These are phyloP conservation scores for Fusarium burgessii DNA, from an alignment of 2,329 filamentous ascomycete genomes.

Conservation along the genomic window DNA sequence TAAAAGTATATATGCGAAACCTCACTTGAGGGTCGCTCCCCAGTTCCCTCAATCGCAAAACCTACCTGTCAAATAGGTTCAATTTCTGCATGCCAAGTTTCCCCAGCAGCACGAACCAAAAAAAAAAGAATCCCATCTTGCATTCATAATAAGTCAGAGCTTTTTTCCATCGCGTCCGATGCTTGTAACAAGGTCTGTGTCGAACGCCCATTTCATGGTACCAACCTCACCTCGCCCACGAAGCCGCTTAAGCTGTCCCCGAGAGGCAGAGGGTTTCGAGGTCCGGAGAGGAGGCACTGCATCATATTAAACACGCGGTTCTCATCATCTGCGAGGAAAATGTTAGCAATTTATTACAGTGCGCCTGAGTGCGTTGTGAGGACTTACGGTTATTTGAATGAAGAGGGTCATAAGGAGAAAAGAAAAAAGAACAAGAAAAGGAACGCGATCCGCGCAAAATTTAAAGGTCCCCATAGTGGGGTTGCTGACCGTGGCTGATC, in stretches of 20 bases:
- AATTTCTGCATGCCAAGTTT: constrained; percentile 14
- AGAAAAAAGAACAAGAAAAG: constrained; percentile 55
- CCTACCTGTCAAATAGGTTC: constrained; percentile 23
- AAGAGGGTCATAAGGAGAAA: constrained; percentile 86
- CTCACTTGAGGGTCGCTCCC: constrained; percentile 13
- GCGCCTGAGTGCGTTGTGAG: constrained; percentile 7
- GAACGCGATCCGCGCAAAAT: constrained; percentile 49
- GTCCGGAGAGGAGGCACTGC: constrained; percentile 72
- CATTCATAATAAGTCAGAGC: constrained; percentile 81
- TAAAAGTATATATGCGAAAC: not conserved
- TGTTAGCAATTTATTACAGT: constrained; percentile 46
- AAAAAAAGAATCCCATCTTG: constrained; percentile 45
- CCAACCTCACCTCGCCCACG: constrained; percentile 72
- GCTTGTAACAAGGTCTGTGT: constrained; percentile 94
- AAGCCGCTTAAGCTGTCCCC: constrained; percentile 85
- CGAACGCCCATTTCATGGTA: constrained; percentile 98
- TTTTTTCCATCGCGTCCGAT: constrained; percentile 97
- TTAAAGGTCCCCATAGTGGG: constrained; percentile 53
- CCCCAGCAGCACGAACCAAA: constrained; percentile 18
- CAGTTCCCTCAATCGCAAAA: not conserved
- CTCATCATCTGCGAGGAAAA: constrained; percentile 88
- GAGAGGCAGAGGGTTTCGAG: constrained; percentile 82
- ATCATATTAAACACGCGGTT: constrained; percentile 97
- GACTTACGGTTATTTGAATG: constrained; percentile 97
- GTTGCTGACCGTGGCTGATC: constrained; percentile 41